phyloP scores from a whole-genome alignment of 1,139 yeast species.

The Hansenula lynferdii region DNA sequence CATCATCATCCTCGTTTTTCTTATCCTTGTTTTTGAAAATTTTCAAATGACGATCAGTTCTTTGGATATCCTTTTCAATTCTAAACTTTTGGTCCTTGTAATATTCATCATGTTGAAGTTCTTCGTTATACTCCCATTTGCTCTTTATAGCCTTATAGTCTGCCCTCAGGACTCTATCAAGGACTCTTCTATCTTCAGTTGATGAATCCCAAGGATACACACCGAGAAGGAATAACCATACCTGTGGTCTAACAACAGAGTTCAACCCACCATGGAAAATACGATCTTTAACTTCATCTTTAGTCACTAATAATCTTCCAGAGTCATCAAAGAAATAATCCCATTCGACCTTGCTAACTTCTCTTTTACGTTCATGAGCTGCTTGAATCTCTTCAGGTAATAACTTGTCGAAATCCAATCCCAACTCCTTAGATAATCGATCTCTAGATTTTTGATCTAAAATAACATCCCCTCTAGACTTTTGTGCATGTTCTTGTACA shows the following conservation, averaged over 20 bases:
- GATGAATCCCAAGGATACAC: constrained; percentile 91
- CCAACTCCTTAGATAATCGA: constrained; percentile 63
- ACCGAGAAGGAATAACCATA: constrained; percentile 81
- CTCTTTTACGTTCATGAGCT: constrained; percentile 58
- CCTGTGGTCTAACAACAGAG: constrained; percentile 56
- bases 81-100: constrained; percentile 88
- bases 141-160: constrained; percentile 63
- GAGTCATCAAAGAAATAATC: constrained; percentile 70
- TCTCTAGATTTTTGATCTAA: constrained; percentile 58
- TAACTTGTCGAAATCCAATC: constrained; percentile 42
- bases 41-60: constrained; percentile 80
- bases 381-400: constrained; percentile 53
- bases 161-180: constrained; percentile 51
- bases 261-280: constrained; percentile 89
- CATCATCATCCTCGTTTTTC: constrained; percentile 24
- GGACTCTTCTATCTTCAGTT: constrained; percentile 55
- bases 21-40: constrained; percentile 46
- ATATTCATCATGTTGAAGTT: constrained; percentile 57
- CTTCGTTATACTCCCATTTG: constrained; percentile 60
- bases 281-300: constrained; percentile 69
- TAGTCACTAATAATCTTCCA: constrained; percentile 69
- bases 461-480: constrained; percentile 51
- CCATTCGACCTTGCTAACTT: constrained; percentile 76
- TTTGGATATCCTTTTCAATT: constrained; percentile 88
- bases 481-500: constrained; percentile 89